phyloP scores from a whole-genome alignment of 192 early-diverging fungal species.

The Paraglomus occultum region DNA sequence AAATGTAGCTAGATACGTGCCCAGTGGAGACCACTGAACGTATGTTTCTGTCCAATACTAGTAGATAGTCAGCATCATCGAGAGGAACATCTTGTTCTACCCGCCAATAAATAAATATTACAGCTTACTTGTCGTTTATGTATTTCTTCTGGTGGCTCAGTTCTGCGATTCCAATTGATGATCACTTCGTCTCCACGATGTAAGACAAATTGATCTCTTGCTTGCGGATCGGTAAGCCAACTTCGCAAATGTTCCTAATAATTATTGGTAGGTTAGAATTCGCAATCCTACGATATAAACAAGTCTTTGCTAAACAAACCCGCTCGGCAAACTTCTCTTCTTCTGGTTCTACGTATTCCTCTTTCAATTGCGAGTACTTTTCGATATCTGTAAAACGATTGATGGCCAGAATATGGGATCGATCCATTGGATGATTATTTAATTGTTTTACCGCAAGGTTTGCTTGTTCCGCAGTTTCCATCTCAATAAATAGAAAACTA shows the following conservation, averaged over 20 bases:
- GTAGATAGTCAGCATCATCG: constrained; percentile 28
- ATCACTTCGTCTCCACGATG: constrained; percentile 80
- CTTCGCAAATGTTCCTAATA: constrained; percentile 80
- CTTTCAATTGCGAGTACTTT: constrained; percentile 68
- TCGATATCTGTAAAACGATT: constrained; percentile 94
- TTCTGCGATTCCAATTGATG: constrained; percentile 91
- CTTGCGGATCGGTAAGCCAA: constrained; percentile 82
- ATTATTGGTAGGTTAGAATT: background rate
- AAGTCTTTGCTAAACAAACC: constrained; percentile 14
- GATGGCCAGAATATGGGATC: constrained; percentile 74
- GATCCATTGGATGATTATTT: constrained; percentile 81
- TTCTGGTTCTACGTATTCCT: constrained; percentile 72
- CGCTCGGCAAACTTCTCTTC: constrained; percentile 71
- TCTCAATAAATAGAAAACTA: constrained; percentile 92
- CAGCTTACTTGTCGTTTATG: constrained; percentile 54
- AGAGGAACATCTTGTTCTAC: background rate
- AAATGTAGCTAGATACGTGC: constrained; percentile 91
- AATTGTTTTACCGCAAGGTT: constrained; percentile 68
- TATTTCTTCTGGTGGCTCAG: constrained; percentile 75
- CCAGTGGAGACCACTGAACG: constrained; percentile 92
- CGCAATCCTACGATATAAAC: background rate
- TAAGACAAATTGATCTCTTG: constrained; percentile 91
- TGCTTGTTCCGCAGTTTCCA: constrained; percentile 84
- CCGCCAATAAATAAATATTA: background rate
- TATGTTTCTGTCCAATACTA: constrained; percentile 95